Conservation (phyloP, 23 red algal genomes). For the Gracilaria gracilis region DNA sequence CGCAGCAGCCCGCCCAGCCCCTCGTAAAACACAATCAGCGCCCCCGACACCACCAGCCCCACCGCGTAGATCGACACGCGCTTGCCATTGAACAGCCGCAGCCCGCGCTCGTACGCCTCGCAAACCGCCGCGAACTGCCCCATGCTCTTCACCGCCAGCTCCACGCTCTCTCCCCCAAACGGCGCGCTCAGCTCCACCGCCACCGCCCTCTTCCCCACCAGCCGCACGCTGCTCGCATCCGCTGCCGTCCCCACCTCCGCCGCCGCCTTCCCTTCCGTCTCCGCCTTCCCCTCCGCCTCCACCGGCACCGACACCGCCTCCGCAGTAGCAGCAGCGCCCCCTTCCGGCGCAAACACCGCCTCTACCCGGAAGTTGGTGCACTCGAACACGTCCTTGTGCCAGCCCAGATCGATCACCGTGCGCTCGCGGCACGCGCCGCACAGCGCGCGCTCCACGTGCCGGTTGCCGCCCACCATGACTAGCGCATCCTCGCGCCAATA, state of each 20-base stretch:
- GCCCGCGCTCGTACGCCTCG: conserved; percentile 45
- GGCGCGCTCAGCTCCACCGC: conserved; percentile 27
- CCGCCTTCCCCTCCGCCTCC: no score
- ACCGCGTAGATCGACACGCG: conserved; percentile 54
- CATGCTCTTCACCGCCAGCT: conserved; percentile 41
- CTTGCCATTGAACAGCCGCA: conserved; percentile 61
- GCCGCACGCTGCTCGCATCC: background rate
- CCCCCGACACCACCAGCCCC: conserved; percentile 6
- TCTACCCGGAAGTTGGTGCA: conserved; percentile 31
- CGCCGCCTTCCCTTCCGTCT: no score
- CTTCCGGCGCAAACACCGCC: background rate
- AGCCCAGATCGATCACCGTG: conserved; percentile 32
- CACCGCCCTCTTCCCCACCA: conserved; percentile 13
- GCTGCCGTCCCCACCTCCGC: no score
- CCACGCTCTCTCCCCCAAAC: conserved; percentile 6
- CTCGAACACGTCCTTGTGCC: conserved; percentile 57
- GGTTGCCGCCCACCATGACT: conserved; percentile 31
- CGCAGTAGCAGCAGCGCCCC: no score
- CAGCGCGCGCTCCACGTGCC: conserved; percentile 23
- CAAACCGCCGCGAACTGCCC: conserved; percentile 58
- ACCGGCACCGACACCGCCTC: background rate
- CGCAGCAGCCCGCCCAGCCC: conserved; percentile 11
- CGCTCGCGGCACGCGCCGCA: conserved; percentile 18
- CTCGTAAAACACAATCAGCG: conserved; percentile 48
- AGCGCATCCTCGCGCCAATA: conserved; percentile 43